Percentiles rank a stretch among this genome's conserved stretches.
Conservation (phyloP, 768 basidiomycete species). For the Fomitopsis serialis region DNA sequence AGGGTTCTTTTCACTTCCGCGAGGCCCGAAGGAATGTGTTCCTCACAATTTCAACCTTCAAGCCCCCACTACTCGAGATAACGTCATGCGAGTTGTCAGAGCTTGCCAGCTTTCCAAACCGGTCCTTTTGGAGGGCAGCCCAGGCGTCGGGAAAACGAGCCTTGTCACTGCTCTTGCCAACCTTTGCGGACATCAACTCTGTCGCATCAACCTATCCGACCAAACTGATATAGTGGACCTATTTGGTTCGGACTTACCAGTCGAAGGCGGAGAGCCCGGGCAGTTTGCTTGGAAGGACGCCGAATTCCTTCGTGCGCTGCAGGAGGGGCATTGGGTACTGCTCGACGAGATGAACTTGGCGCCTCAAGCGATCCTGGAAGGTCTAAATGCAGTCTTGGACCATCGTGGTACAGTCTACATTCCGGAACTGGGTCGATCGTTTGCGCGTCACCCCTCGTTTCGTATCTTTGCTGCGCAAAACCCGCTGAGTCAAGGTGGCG, state of each 20-base stretch:
- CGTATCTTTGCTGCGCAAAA: conserved; percentile 98
- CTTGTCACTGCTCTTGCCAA: conserved; percentile 84
- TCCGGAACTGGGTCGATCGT: conserved; percentile 89
- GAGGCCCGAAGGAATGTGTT: conserved; percentile 39
- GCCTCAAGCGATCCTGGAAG: conserved; percentile 93
- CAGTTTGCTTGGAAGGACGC: conserved; percentile 98
- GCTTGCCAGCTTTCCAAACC: conserved; percentile 90
- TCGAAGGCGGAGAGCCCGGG: conserved; percentile 85
- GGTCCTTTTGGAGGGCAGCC: conserved; percentile 93
- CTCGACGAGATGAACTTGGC: conserved; percentile 99
- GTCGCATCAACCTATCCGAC: conserved; percentile 95
- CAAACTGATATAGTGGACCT: conserved; percentile 96
- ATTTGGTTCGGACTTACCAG: conserved; percentile 93
- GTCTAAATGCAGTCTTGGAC: conserved; percentile 92
- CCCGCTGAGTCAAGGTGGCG: conserved; percentile 92
- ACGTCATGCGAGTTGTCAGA: conserved; percentile 82
- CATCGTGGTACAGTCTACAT: conserved; percentile 94
- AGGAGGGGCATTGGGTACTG: conserved; percentile 96
- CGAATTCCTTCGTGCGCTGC: conserved; percentile 88
- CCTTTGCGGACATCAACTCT: conserved; percentile 70
- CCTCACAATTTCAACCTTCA: conserved; percentile 66
- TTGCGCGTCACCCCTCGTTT: conserved; percentile 86
- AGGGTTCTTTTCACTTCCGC: conserved; percentile 68
- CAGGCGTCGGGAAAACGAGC: conserved; percentile 97
- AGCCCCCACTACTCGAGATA: conserved; percentile 85